These are phyloP conservation scores for Artemisia annua DNA, from an alignment of 129 eudicot genomes.

Conservation along the genomic window DNA sequence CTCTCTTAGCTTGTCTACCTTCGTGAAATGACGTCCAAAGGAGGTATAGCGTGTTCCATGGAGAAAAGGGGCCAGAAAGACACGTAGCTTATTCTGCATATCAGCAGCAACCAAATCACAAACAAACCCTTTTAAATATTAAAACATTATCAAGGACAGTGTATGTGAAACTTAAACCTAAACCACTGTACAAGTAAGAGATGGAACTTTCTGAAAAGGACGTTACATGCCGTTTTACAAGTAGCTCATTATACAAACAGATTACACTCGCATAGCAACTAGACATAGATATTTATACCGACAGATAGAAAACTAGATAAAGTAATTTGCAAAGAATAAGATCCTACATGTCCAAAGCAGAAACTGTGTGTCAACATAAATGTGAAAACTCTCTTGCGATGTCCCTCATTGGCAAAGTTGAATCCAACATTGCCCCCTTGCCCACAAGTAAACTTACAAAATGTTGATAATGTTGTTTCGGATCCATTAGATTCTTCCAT, in stretches of 20 bases:
- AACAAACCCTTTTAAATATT: not conserved
- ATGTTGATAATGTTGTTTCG: not conserved
- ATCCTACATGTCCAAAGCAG: not conserved
- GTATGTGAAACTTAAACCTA: conserved; percentile 1
- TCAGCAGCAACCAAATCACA: conserved; percentile 5
- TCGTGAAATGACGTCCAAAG: conserved; percentile 59
- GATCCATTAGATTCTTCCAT: not conserved
- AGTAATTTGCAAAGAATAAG: not conserved
- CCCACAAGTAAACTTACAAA: not conserved
- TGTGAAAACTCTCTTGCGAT: not conserved
- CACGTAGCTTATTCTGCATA: conserved; percentile 39
- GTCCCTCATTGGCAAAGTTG: not conserved
- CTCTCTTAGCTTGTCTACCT: conserved; percentile 56
- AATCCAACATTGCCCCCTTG: not conserved
- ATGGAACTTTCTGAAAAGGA: conserved; percentile 9
- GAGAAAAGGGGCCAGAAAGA: conserved; percentile 53
- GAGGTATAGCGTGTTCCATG: conserved; percentile 46
- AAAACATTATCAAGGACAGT: not conserved
- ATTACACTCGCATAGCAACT: conserved; percentile 9
- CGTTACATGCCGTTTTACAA: conserved; percentile 3
- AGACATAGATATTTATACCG: not conserved
- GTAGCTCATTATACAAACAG: not conserved
- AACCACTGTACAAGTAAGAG: not conserved
- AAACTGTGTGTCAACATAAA: not conserved
- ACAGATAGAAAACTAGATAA: not conserved